Evolutionary conservation across 2,329 filamentous ascomycete species (phyloP).

Genomic region (Epichloe hybrida): DNA sequence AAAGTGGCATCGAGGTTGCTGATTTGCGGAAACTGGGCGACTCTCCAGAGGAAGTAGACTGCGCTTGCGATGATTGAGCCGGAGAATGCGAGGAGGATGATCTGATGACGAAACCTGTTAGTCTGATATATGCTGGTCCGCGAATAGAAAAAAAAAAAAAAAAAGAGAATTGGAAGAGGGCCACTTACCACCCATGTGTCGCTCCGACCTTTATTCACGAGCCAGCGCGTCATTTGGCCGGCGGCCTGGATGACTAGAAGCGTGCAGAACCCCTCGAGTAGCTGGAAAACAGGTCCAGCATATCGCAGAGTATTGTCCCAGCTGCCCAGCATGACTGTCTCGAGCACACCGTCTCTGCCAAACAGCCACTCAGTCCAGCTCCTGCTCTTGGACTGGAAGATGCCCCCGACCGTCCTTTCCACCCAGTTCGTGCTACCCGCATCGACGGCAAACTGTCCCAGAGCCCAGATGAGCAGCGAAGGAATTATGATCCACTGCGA

Average conservation of each 20-base stretch:
- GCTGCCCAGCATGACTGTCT: constrained; percentile 64
- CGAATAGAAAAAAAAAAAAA: background rate
- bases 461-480: constrained; percentile 78
- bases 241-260: constrained; percentile 88
- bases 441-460: constrained; percentile 91
- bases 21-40: constrained; percentile 85
- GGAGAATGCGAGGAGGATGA: constrained; percentile 73
- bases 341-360: constrained; percentile 69
- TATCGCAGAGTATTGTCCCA: constrained; percentile 86
- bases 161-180: background rate
- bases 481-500: constrained; percentile 83
- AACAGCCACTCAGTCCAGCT: constrained; percentile 75
- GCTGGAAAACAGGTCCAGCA: constrained; percentile 86
- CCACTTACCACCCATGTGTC: constrained; percentile 86
- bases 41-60: constrained; percentile 91
- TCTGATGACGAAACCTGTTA: constrained; percentile 36
- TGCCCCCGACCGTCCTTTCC: constrained; percentile 60
- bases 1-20: constrained; percentile 83
- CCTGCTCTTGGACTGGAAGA: constrained; percentile 47
- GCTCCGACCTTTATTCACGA: constrained; percentile 84
- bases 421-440: constrained; percentile 68
- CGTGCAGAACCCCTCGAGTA: constrained; percentile 93
- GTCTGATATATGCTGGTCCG: constrained; percentile 18
- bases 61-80: constrained; percentile 87
- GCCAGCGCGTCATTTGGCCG: constrained; percentile 86